Evolutionary conservation across 805 yeast species (phyloP).

Genomic region (Candida yuanshanica): DNA sequence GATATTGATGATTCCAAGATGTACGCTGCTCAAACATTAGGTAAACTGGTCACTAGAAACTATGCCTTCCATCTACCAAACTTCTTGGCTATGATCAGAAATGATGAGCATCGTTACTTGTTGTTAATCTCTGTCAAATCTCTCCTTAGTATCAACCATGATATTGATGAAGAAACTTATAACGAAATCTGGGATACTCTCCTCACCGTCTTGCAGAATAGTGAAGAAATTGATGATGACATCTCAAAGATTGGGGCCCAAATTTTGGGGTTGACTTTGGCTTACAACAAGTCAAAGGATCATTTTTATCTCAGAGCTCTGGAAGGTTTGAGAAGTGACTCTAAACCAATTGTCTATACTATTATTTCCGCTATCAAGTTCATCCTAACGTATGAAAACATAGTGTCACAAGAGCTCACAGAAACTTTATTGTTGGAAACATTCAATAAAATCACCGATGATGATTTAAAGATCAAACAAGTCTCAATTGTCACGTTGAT

Average conservation of each 20-base stretch:
- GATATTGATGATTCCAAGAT: constrained; percentile 32
- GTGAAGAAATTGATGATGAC: constrained; percentile 19
- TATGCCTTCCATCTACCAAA: constrained; percentile 31
- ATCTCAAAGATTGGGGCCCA: constrained; percentile 20
- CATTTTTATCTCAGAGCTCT: constrained; percentile 24
- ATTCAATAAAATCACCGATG: constrained; percentile 26
- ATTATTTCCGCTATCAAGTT: constrained; percentile 33
- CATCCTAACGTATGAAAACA: constrained; percentile 28
- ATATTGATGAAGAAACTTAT: constrained; percentile 19
- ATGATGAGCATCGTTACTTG: constrained; percentile 20
- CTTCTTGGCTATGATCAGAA: constrained; percentile 28
- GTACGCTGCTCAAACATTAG: constrained; percentile 49
- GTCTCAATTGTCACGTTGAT: constrained; percentile 54
- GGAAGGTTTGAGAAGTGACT: constrained; percentile 14
- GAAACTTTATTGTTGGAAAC: constrained; percentile 19
- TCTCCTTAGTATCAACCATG: constrained; percentile 20
- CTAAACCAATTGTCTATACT: constrained; percentile 20
- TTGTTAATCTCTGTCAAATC: constrained; percentile 29
- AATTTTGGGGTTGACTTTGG: constrained; percentile 22
- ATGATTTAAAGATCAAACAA: constrained; percentile 50
- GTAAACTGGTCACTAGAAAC: constrained; percentile 40
- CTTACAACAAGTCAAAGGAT: constrained; percentile 25
- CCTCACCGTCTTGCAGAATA: constrained; percentile 9
- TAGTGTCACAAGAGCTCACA: constrained; percentile 18
- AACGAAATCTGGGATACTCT: constrained; percentile 24